These are phyloP conservation scores for Neurospora sp. DNA, from an alignment of 495 filamentous ascomycete genomes.

Conservation along the genomic window DNA sequence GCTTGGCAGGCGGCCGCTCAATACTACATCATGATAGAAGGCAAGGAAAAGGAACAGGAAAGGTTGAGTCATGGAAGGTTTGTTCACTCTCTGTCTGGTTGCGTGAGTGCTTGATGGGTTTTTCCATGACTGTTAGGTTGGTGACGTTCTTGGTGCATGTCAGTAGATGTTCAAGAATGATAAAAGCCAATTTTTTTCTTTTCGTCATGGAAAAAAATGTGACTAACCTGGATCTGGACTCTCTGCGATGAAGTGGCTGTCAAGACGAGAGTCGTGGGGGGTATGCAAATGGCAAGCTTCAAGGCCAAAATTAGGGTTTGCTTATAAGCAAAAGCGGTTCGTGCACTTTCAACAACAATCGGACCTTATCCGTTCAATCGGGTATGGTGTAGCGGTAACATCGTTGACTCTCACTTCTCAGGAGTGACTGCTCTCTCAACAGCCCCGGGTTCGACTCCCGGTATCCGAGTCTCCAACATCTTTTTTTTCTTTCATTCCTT, in stretches of 20 bases:
- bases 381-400: not conserved
- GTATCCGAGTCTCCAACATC: not conserved
- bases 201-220: too few relatives aligned
- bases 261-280: not conserved
- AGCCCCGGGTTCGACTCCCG: not conserved
- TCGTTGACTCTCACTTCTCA: not conserved
- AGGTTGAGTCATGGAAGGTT: not conserved
- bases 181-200: too few relatives aligned
- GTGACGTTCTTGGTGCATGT: not conserved
- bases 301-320: rapidly evolving
- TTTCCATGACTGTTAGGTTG: not conserved
- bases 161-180: too few relatives aligned
- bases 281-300: not conserved
- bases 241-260: too few relatives aligned
- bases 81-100: not conserved
- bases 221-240: too few relatives aligned
- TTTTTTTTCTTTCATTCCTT: not conserved
- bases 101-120: not conserved
- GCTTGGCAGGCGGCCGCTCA: not conserved
- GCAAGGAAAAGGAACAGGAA: not conserved
- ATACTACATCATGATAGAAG: not conserved
- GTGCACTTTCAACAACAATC: not conserved
- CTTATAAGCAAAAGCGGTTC: not conserved
- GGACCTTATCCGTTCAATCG: not conserved
- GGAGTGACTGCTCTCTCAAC: not conserved